A percentile compares a stretch with the other conserved stretches of the same genome.
phyloP scores from a whole-genome alignment of 495 filamentous ascomycete species.

The Xylaria cubensis region DNA sequence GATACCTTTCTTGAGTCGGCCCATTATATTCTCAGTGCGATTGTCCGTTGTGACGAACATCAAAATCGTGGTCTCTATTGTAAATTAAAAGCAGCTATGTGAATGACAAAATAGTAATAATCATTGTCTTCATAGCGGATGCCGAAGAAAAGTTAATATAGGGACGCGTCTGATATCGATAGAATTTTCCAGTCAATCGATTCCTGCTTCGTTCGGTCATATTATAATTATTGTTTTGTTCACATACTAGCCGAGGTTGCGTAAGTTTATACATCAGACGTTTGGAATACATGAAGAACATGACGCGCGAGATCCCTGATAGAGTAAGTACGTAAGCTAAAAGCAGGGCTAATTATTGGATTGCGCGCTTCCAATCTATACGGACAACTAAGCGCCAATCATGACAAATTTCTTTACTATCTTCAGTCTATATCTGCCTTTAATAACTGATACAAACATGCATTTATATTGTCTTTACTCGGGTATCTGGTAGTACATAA shows the following conservation, averaged over 20 bases:
- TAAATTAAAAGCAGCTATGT: too few relatives aligned
- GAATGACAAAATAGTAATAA: too few relatives aligned
- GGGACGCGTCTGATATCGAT: too few relatives aligned
- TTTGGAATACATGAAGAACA: background rate
- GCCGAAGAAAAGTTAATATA: too few relatives aligned
- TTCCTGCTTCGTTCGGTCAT: background rate
- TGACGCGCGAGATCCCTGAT: background rate
- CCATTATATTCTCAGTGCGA: too few relatives aligned
- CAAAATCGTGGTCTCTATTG: too few relatives aligned
- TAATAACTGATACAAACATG: background rate
- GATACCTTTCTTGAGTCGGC: too few relatives aligned
- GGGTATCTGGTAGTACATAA: slow-evolving; percentile 12
- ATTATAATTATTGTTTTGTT: background rate
- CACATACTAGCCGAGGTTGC: background rate
- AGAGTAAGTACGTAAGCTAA: background rate
- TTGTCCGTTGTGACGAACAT: too few relatives aligned
- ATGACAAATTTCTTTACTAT: background rate
- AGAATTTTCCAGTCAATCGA: background rate
- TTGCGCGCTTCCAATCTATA: background rate
- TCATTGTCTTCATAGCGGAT: too few relatives aligned
- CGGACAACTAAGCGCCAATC: background rate
- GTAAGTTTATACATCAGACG: background rate
- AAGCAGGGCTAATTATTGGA: background rate
- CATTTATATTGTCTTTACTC: background rate
- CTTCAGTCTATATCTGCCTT: background rate